Evolutionary conservation across 257 asterid species (phyloP).

Genomic region (Solanum pennellii): DNA sequence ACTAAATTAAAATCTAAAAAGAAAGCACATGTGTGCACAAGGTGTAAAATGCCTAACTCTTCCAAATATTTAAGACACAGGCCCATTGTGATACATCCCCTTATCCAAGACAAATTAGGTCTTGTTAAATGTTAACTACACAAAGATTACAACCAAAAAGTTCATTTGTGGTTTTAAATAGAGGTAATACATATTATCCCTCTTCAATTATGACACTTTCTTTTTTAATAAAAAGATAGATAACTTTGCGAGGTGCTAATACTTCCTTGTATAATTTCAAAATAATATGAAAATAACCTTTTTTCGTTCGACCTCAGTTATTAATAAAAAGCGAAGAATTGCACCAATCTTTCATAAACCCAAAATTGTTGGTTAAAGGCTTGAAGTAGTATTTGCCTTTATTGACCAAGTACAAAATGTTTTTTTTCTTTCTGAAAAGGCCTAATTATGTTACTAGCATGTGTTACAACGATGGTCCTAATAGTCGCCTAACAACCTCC

Average conservation of each 20-base stretch:
- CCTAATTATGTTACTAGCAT: not conserved
- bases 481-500: not conserved
- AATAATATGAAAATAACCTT: too few species aligned
- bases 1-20: not conserved
- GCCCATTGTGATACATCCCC: not conserved
- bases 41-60: not conserved
- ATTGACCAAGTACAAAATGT: not conserved
- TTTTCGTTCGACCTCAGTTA: not conserved
- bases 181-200: not conserved
- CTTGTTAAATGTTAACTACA: not conserved
- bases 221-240: too few species aligned
- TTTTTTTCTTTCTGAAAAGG: not conserved
- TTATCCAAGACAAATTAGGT: not conserved
- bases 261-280: not conserved
- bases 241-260: too few species aligned
- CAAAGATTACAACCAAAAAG: not conserved
- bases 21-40: not conserved
- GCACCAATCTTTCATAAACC: not conserved
- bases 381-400: not conserved
- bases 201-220: not conserved
- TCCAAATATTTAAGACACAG: not conserved
- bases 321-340: too few species aligned
- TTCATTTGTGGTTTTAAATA: not conserved
- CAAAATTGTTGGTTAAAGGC: not conserved
- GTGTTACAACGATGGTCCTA: not conserved